Percentiles rank a stretch among this genome's conserved stretches.
Conservation (phyloP, 2,329 filamentous ascomycete genomes). For the Hymenoscyphus infarciens region DNA sequence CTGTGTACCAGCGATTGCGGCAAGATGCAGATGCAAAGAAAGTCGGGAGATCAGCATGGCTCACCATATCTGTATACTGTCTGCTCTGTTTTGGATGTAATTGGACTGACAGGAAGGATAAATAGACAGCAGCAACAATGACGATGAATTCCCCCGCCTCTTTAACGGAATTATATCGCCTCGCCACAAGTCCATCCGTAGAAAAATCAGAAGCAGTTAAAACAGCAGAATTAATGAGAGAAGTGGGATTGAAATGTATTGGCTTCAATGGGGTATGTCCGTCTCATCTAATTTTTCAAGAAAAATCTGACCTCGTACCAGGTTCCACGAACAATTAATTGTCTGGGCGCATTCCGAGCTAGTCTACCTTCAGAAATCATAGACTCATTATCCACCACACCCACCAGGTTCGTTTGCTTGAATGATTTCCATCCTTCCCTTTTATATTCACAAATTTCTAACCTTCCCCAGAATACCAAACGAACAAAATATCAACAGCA, state of each 20-base stretch:
- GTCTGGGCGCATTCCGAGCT: conserved; percentile 66
- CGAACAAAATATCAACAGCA: conserved; percentile 49
- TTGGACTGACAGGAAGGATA: background rate
- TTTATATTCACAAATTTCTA: background rate
- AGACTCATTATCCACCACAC: conserved; percentile 49
- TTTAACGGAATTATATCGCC: conserved; percentile 46
- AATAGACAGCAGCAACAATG: conserved; percentile 73
- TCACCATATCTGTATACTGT: conserved; percentile 56
- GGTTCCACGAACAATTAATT: conserved; percentile 81
- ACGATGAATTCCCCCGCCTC: conserved; percentile 83
- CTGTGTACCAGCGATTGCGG: conserved; percentile 62
- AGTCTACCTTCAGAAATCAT: conserved; percentile 56
- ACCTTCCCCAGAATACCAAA: conserved; percentile 43
- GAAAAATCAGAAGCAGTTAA: conserved; percentile 27
- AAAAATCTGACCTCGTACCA: conserved; percentile 18
- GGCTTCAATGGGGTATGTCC: conserved; percentile 62
- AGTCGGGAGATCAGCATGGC: conserved; percentile 62
- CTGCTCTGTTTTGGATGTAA: background rate
- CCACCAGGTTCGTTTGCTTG: background rate
- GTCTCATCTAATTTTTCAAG: conserved; percentile 56
- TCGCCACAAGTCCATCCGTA: conserved; percentile 25
- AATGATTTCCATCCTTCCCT: background rate
- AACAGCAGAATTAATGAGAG: conserved; percentile 66
- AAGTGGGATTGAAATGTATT: conserved; percentile 73
- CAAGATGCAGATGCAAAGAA: conserved; percentile 58